Conservation (phyloP, 2,329 filamentous ascomycete genomes). For the Phoma sp. region DNA sequence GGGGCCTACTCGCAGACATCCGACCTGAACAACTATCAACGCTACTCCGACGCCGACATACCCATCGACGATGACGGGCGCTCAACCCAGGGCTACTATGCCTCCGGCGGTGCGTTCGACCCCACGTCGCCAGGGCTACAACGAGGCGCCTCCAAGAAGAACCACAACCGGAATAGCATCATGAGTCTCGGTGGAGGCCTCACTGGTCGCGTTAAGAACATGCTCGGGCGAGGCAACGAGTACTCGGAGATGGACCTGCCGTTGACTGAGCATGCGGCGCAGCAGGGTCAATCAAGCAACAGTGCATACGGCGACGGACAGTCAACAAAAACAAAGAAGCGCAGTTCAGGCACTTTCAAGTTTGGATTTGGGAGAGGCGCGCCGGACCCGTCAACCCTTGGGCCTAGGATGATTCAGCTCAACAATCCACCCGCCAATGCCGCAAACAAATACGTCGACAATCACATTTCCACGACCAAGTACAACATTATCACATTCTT, state of each 20-base stretch:
- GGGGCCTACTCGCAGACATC: slow-evolving; percentile 76
- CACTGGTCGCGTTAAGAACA: slow-evolving; percentile 86
- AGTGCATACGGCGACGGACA: slow-evolving; percentile 48
- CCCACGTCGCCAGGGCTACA: slow-evolving; percentile 58
- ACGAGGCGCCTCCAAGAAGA: slow-evolving; percentile 62
- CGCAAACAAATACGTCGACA: slow-evolving; percentile 89
- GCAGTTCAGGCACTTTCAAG: slow-evolving; percentile 73
- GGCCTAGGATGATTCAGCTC: slow-evolving; percentile 90
- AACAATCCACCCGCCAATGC: slow-evolving; percentile 96
- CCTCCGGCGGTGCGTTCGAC: slow-evolving; percentile 68
- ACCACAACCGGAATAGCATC: slow-evolving; percentile 83
- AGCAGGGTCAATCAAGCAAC: slow-evolving; percentile 51
- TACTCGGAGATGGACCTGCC: slow-evolving; percentile 99
- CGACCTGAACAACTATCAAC: slow-evolving; percentile 84
- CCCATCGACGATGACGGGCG: slow-evolving; percentile 80
- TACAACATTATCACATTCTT: slow-evolving; percentile 94
- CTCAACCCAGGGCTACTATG: slow-evolving; percentile 78
- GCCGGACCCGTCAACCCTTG: slow-evolving; percentile 86
- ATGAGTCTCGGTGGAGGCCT: slow-evolving; percentile 85
- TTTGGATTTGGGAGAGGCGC: slow-evolving; percentile 88
- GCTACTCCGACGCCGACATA: slow-evolving; percentile 90
- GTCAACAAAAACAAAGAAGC: slow-evolving; percentile 47
- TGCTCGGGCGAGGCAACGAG: slow-evolving; percentile 81
- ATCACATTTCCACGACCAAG: slow-evolving; percentile 96
- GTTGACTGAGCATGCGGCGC: slow-evolving; percentile 77